Conservation (phyloP, 2,329 filamentous ascomycete genomes). For the Didymella pomorum region DNA sequence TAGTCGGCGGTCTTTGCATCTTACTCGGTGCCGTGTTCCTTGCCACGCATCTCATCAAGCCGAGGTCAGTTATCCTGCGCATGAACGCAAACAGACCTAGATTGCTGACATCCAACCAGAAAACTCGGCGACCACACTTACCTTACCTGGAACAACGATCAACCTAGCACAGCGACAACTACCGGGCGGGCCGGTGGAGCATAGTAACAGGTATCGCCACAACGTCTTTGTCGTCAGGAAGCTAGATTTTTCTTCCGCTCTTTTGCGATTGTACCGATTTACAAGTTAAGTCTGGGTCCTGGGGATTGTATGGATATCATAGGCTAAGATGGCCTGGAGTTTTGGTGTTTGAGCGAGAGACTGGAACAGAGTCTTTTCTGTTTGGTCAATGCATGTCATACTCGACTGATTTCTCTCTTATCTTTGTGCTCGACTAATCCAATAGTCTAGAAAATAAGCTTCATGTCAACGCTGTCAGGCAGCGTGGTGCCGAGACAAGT, state of each 20-base stretch:
- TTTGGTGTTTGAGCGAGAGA: conserved; percentile 38
- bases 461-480: conserved; percentile 22
- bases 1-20: conserved; percentile 92
- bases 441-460: conserved; percentile 13
- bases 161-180: conserved; percentile 64
- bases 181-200: conserved; percentile 54
- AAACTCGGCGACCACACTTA: conserved; percentile 99
- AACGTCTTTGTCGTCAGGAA: conserved; percentile 25
- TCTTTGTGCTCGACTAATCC: conserved; percentile 6
- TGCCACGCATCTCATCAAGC: conserved; percentile 87
- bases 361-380: conserved; percentile 33
- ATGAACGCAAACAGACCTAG: neutral
- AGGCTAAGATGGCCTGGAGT: conserved; percentile 39
- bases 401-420: conserved; percentile 23
- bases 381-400: conserved; percentile 28
- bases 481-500: conserved; percentile 35
- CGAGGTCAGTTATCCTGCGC: conserved; percentile 69
- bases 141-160: conserved; percentile 89
- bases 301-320: conserved; percentile 41
- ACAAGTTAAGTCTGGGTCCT: conserved; percentile 28
- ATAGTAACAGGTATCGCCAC: conserved; percentile 32
- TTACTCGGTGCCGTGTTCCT: conserved; percentile 88
- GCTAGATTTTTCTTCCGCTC: conserved; percentile 26
- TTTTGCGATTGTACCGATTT: conserved; percentile 20
- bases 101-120: conserved; percentile 57